Evolutionary conservation across 2,329 filamentous ascomycete species (phyloP).

Genomic region (Boeremia lycopersici): DNA sequence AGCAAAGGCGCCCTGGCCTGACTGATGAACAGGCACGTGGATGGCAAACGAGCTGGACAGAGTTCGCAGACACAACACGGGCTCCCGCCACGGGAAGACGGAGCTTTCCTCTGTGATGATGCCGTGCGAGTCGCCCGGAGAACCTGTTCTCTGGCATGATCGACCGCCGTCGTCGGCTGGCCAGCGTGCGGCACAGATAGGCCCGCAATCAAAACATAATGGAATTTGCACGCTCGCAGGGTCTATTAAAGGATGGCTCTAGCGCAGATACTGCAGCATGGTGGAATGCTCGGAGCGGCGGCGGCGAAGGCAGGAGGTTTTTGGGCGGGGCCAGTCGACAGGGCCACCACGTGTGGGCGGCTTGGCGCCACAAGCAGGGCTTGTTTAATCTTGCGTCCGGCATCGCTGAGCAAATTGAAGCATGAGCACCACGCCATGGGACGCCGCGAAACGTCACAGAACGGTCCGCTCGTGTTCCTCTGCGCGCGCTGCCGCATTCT

Average conservation of each 20-base stretch:
- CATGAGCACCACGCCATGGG: conserved; percentile 11
- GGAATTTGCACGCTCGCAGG: conserved; percentile 1
- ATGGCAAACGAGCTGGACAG: neutral
- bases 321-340: conserved; percentile 18
- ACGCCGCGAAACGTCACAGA: conserved; percentile 15
- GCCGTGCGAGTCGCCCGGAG: conserved; percentile 5
- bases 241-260: conserved; percentile 5
- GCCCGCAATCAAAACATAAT: conserved; percentile 8
- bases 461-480: conserved; percentile 6
- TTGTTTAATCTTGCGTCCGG: neutral
- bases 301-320: conserved; percentile 9
- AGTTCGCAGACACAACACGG: conserved; percentile 13
- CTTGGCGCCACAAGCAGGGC: conserved; percentile 7
- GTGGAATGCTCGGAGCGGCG: conserved; percentile 11
- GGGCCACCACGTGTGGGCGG: conserved; percentile 31
- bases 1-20: conserved; percentile 1
- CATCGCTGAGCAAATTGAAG: conserved; percentile 7
- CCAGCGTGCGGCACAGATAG: conserved; percentile 2
- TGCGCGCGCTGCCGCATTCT: neutral
- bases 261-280: conserved; percentile 2
- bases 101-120: conserved; percentile 3
- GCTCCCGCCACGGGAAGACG: conserved; percentile 19
- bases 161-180: conserved; percentile 13
- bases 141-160: conserved; percentile 15
- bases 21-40: too few relatives aligned